A percentile compares a stretch with the other conserved stretches of the same genome.
Conservation (phyloP, 495 filamentous ascomycete species). For the Daldinia vernicosa region DNA sequence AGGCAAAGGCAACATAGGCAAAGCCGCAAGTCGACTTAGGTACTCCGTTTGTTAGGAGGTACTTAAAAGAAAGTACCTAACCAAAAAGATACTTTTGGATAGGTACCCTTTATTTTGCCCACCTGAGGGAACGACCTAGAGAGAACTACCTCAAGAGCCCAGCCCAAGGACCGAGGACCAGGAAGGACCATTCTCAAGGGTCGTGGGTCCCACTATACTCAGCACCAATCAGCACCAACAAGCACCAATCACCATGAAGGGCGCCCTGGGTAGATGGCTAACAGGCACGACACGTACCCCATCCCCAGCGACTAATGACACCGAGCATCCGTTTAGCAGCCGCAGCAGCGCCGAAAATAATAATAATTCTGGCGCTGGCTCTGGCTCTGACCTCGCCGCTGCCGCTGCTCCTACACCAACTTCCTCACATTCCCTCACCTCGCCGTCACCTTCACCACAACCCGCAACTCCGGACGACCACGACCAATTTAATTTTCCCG, state of each 20-base stretch:
- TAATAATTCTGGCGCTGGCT: constrained; percentile 39
- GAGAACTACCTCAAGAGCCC: too few species aligned
- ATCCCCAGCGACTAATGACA: constrained; percentile 45
- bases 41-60: background rate
- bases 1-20: background rate
- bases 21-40: background rate
- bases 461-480: constrained; percentile 55
- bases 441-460: constrained; percentile 51
- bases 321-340: constrained; percentile 46
- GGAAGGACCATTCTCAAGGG: constrained; percentile 39
- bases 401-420: constrained; percentile 45
- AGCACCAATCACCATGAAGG: constrained; percentile 47
- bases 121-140: background rate
- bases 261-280: constrained; percentile 47
- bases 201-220: constrained; percentile 26
- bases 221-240: constrained; percentile 3
- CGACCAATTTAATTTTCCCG: constrained; percentile 48
- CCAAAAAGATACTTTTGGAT: background rate
- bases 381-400: constrained; percentile 28
- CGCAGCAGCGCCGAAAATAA: constrained; percentile 47
- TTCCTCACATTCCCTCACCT: constrained; percentile 48
- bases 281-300: constrained; percentile 45
- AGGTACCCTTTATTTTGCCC: background rate
- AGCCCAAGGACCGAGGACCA: constrained; percentile 41
- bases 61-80: background rate